These are phyloP conservation scores for Pseudoscleropodium purum DNA, from an alignment of 225 moss, liverwort and hornwort genomes.

Conservation along the genomic window DNA sequence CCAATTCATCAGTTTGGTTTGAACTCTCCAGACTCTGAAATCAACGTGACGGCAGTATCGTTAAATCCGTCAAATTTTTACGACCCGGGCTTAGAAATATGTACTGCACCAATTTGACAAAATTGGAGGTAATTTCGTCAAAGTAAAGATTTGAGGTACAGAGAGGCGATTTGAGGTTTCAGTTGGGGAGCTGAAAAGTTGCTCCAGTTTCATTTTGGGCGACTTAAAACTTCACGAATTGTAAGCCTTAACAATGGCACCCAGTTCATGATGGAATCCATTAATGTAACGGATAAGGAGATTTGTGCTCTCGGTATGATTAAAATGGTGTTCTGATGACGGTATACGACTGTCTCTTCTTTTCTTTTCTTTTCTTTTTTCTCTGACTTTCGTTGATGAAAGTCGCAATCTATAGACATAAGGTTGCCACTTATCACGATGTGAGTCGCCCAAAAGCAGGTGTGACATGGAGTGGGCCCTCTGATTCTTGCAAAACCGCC, in stretches of 20 bases:
- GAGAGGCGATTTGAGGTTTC: neutral
- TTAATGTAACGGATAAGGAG: neutral
- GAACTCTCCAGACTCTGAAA: neutral
- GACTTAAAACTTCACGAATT: neutral
- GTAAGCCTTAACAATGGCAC: too few relatives aligned
- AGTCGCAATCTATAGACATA: neutral
- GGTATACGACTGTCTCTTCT: neutral
- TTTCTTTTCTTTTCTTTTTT: too few relatives aligned
- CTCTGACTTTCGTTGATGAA: neutral
- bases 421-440: neutral
- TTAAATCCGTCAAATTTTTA: neutral
- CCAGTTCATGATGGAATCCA: neutral
- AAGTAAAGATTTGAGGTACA: neutral
- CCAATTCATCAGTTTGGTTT: neutral
- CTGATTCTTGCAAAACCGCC: neutral
- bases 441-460: neutral
- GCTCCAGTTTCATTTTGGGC: neutral
- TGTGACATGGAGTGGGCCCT: constrained; percentile 2
- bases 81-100: neutral
- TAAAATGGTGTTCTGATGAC: neutral
- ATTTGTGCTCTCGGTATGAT: neutral
- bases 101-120: neutral
- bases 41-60: neutral
- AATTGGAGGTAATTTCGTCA: neutral
- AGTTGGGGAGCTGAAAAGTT: neutral